Percentiles rank a stretch among this genome's conserved stretches.
These are phyloP conservation scores for Lachancea sp. DNA, from an alignment of 805 yeast species.

Conservation along the genomic window DNA sequence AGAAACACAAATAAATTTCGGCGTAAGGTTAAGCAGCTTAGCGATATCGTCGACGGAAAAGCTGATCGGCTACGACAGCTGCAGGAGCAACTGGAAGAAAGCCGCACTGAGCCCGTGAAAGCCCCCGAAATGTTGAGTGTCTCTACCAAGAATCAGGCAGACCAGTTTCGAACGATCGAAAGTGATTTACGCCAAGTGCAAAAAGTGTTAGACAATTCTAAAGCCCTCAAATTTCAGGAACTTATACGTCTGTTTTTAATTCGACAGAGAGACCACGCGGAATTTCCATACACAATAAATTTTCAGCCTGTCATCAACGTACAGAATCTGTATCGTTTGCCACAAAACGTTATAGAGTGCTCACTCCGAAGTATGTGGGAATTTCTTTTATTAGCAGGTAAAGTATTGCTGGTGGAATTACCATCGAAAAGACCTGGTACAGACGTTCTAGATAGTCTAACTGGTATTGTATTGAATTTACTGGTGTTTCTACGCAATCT, in stretches of 20 bases:
- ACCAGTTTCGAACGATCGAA: slow-evolving; percentile 5
- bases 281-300: slow-evolving; percentile 21
- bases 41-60: slow-evolving; percentile 11
- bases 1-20: slow-evolving; percentile 18
- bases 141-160: not conserved
- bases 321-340: slow-evolving; percentile 18
- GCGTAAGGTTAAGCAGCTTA: slow-evolving; percentile 12
- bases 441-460: slow-evolving; percentile 14
- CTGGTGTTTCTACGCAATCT: slow-evolving; percentile 15
- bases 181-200: slow-evolving; percentile 14
- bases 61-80: slow-evolving; percentile 5
- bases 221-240: slow-evolving; percentile 12
- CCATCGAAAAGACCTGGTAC: slow-evolving; percentile 12
- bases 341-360: slow-evolving; percentile 16
- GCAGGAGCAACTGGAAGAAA: not conserved
- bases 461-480: slow-evolving; percentile 16
- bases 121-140: not conserved
- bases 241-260: slow-evolving; percentile 22
- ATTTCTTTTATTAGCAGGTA: slow-evolving; percentile 15
- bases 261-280: slow-evolving; percentile 18
- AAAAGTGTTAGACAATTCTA: slow-evolving; percentile 12
- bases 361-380: slow-evolving; percentile 23
- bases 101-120: not conserved
- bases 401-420: slow-evolving; percentile 13
- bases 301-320: slow-evolving; percentile 26